Percentiles rank a stretch among this genome's conserved stretches.
Evolutionary conservation across 331 rosid species (phyloP).

Genomic region (Pyracantha coccinea): DNA sequence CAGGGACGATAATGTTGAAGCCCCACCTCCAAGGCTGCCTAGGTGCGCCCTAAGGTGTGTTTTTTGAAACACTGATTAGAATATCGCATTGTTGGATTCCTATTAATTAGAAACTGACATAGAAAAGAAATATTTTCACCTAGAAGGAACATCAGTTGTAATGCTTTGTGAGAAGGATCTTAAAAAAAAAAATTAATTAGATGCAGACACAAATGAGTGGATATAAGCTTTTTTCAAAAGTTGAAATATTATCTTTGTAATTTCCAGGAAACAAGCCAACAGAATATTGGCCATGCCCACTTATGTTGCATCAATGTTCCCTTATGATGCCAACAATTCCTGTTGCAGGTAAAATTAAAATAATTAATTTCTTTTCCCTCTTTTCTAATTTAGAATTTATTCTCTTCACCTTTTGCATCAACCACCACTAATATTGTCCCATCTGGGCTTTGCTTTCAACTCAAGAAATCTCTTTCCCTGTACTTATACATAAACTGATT

Average conservation of each 20-base stretch:
- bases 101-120: neutral
- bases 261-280: constrained; percentile 7
- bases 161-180: constrained; percentile 1
- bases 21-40: no score
- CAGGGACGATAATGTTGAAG: no score
- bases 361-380: neutral
- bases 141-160: neutral
- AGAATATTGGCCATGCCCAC: neutral
- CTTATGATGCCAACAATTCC: neutral
- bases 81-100: no score
- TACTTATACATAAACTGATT: neutral
- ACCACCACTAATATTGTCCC: constrained; percentile 5
- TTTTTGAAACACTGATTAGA: no score
- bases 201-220: constrained; percentile 5
- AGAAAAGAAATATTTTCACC: neutral
- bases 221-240: constrained; percentile 2
- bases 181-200: neutral
- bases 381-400: constrained; percentile 18
- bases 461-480: constrained; percentile 12
- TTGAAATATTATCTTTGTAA: neutral
- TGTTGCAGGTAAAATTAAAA: constrained; percentile 2
- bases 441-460: constrained; percentile 18
- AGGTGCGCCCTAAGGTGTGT: no score
- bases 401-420: constrained; percentile 11
- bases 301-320: neutral